Evolutionary conservation across 176 grass and related monocot species (phyloP).

Genomic region (Triticum timopheevii): DNA sequence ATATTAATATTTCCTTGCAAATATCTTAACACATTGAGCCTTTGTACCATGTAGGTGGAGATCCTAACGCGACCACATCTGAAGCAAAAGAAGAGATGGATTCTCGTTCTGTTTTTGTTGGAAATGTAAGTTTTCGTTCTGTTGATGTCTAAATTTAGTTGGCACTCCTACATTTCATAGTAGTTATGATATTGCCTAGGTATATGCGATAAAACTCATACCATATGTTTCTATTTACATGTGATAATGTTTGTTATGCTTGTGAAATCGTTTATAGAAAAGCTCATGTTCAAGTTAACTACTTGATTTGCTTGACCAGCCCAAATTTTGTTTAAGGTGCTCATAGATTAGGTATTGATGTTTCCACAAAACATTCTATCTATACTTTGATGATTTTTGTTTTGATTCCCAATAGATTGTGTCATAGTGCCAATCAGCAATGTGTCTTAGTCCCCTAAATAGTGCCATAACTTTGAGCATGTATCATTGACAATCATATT

Average conservation of each 20-base stretch:
- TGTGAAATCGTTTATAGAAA: background rate
- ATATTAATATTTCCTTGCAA: background rate
- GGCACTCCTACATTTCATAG: background rate
- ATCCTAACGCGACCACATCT: constrained; percentile 48
- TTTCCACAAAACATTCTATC: background rate
- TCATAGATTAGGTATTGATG: background rate
- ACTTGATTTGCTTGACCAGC: background rate
- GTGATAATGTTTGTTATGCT: background rate
- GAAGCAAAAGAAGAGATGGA: constrained; percentile 75
- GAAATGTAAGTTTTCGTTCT: constrained; percentile 54
- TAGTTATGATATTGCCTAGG: background rate
- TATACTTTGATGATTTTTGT: no score
- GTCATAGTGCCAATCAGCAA: background rate
- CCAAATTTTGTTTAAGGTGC: background rate
- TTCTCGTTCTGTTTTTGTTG: constrained; percentile 63
- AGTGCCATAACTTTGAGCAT: background rate
- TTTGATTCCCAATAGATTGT: background rate
- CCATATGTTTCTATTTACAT: background rate
- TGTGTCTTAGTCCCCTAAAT: background rate
- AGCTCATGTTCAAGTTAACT: background rate
- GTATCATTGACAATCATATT: background rate
- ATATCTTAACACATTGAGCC: background rate
- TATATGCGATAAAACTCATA: background rate
- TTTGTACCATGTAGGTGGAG: constrained; percentile 31
- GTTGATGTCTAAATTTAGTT: constrained; percentile 6